Conservation (phyloP, 306 rosid species). For the Dalbergia cochinchinensis region DNA sequence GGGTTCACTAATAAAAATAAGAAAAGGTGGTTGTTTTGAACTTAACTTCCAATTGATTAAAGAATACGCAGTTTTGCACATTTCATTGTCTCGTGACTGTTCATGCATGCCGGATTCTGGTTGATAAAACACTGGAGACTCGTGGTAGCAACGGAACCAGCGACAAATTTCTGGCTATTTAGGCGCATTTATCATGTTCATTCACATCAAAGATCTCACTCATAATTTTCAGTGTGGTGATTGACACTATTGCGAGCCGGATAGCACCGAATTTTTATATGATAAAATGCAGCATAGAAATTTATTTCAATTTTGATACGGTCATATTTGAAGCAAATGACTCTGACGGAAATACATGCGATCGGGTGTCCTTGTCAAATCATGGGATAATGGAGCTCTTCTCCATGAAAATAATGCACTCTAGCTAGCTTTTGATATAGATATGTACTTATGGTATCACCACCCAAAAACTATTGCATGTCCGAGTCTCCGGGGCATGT, state of each 20-base stretch:
- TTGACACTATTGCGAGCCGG: background rate
- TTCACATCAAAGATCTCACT: background rate
- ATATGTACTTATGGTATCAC: conserved; percentile 31
- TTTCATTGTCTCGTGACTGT: background rate
- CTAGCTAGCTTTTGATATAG: background rate
- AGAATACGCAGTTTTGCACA: background rate
- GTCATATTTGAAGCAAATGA: background rate
- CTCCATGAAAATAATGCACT: conserved; percentile 13
- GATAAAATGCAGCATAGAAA: conserved; percentile 5
- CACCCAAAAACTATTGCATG: conserved; percentile 9
- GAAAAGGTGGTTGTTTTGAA: background rate
- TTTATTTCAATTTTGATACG: conserved; percentile 18
- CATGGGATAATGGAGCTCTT: conserved; percentile 22
- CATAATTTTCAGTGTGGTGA: background rate
- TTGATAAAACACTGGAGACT: background rate
- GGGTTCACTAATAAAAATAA: no score
- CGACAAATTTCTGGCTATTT: background rate
- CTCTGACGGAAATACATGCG: background rate
- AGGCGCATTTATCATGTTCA: background rate
- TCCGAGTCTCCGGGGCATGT: conserved; percentile 4
- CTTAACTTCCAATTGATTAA: background rate
- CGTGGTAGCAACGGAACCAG: background rate
- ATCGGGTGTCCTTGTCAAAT: conserved; percentile 33
- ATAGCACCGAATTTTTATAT: background rate
- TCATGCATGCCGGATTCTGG: background rate